Evolutionary conservation across 306 rosid species (phyloP), one percentile per base, ranked within the genome.

Genomic region (Fagus sylvatica): DNA sequence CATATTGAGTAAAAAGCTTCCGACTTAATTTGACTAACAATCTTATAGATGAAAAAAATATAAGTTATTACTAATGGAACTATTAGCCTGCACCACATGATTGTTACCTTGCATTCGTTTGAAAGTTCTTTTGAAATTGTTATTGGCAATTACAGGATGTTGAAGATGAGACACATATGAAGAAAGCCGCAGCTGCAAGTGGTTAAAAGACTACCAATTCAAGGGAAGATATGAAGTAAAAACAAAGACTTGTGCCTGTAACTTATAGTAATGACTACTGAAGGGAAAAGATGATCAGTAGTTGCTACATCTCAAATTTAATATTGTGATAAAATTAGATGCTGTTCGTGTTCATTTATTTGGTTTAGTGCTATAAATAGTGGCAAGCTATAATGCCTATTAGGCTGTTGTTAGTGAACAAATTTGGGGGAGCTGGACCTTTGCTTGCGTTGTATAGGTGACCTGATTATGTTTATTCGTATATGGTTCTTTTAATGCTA

Each of bases 161-260:
- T 78, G 99, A 93, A 81, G 99, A 91, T 61, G 98, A 91, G 80
- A 90, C 90, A 82, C 78, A 71, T 30, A 74, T 8, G 7, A 86
- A 87, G 84, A 87, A 79, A 76, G 51, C 84, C 71, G 80, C 79
- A 72, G 70, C 74, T 51, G 84, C 79, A 73, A 67, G 82, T 41
- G 74, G 51, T 56, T 85, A 85, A 64, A 51, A 51, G 69, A 53
- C 69, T 7, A 72, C 34, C 56, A 65, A 46, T 75, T 48, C 30
- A 17, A 22, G 17, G 36, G 78, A 76, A 70, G 75, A 46, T 48
- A 28, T 56, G 56, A 73, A 75, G 71, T 69, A 72, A 81, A 70
- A 12, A 55, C 65, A 54, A 64, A 71, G 83, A 66, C 59, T 76
- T 77, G 83, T 72, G 62, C 78, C 78, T 42, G 53, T 76, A 57